These are phyloP conservation scores for Hypoxylon crocopeplum DNA, from an alignment of 495 filamentous ascomycete species.

Conservation along the genomic window DNA sequence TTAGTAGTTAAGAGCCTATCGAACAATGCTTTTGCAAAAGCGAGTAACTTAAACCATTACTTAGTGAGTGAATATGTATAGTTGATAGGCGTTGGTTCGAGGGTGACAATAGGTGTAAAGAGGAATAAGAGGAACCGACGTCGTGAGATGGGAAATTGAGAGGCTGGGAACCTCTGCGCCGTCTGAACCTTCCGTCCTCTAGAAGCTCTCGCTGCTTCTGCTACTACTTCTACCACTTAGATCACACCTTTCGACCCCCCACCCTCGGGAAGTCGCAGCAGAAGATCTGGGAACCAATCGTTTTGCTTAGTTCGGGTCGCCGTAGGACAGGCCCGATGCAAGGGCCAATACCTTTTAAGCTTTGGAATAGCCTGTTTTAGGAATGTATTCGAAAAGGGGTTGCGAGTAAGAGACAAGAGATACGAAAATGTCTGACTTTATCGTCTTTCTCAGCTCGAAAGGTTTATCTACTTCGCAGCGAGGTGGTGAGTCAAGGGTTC, in stretches of 20 bases:
- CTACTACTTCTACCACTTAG: constrained; percentile 36
- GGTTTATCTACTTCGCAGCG: too few relatives aligned
- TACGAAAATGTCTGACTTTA: too few relatives aligned
- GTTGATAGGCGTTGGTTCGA: too few relatives aligned
- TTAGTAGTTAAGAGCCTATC: constrained; percentile 7
- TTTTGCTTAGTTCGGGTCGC: constrained; percentile 20
- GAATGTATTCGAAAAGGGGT: constrained; percentile 1
- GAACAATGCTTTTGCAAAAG: constrained; percentile 13
- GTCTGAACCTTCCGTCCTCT: constrained; percentile 13
- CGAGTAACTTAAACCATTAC: background rate
- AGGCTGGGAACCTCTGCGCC: constrained; percentile 48
- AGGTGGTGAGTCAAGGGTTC: background rate
- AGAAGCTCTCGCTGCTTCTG: background rate
- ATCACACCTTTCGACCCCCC: constrained; percentile 21
- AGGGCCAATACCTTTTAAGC: constrained; percentile 35
- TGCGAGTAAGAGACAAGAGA: too few relatives aligned
- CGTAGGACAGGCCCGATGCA: constrained; percentile 36
- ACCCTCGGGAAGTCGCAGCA: constrained; percentile 38
- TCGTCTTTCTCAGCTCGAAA: too few relatives aligned
- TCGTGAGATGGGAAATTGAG: constrained; percentile 45
- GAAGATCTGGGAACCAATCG: constrained; percentile 15
- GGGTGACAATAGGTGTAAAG: too few relatives aligned
- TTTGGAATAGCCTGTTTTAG: constrained; percentile 35
- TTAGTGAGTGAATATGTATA: background rate
- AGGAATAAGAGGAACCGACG: too few relatives aligned